Evolutionary conservation across 257 asterid genomes (phyloP), one percentile per base, ranked within the genome.

Genomic region (Leonotis leonurus): DNA sequence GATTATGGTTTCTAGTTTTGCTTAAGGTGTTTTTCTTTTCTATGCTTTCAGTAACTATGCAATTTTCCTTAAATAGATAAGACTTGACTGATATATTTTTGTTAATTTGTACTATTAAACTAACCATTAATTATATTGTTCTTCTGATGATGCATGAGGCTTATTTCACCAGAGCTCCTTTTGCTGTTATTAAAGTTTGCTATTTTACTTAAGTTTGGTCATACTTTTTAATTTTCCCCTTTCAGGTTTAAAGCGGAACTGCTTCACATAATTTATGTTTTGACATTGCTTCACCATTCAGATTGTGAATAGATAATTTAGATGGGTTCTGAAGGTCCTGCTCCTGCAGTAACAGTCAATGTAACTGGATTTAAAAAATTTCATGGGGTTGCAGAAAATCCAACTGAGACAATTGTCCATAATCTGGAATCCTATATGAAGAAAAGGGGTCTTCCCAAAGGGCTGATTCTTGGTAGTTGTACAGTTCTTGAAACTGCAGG

Each of bases 241-340:
- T 56, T 60, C 71, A 75, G 83, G 77, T 74, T 8, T 66, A 67
- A n/a, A 30, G 22, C 53, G 36, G 57, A 33, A 60, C 51, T 21
- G 24, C 30, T 49, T 57, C 56, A 37, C 26, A 50, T 20, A 59
- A 69, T 67, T 81, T 67, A 61, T 80, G 66, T n/a, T n/a, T n/a
- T 62, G 67, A 62, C 33, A 32, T 41, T 74, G 64, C 37, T 55
- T 35, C 62, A 39, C 29, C 35, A 48, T 21, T 36, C 26, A 58
- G 70, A 60, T 75, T 65, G 79, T 73, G 69, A 61, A 11, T 56
- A 36, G 63, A 56, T n/a, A n/a, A 33, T n/a, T 35, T 77, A 78
- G 70, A 91, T 91, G 98, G 98, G 96, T 56, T 91, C 95, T 64
- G 98, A 91, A 80, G 94, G 94, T 77, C 95, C 94, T 59, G 41